phyloP scores from a whole-genome alignment of 1,139 yeast species.

The Pichia sp. region DNA sequence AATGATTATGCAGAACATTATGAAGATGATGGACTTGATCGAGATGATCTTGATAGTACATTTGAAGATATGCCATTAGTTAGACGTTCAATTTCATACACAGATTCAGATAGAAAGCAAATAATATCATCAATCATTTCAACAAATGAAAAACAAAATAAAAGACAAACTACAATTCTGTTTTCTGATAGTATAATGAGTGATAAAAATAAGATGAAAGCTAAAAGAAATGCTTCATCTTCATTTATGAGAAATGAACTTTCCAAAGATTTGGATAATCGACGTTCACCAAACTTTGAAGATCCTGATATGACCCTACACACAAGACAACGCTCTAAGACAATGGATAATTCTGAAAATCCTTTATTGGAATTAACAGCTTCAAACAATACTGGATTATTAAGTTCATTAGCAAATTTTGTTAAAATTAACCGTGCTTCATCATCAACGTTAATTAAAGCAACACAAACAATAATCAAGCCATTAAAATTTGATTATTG shows the following conservation, averaged over 20 bases:
- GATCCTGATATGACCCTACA: conserved; percentile 5
- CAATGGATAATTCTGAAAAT: conserved; percentile 23
- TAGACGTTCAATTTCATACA: conserved; percentile 10
- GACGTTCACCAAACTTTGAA: not conserved
- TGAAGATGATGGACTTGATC: not conserved
- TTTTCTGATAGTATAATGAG: not conserved
- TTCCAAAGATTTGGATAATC: not conserved
- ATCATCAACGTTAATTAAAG: conserved; percentile 2
- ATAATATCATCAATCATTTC: conserved; percentile 1
- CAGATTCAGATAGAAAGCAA: conserved; percentile 10
- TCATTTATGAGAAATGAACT: not conserved
- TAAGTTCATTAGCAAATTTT: conserved; percentile 26
- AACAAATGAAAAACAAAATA: not conserved
- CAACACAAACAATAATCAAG: not conserved
- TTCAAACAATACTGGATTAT: conserved; percentile 18
- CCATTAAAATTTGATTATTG: conserved; percentile 11
- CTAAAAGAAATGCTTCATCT: not conserved
- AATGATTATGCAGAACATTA: not conserved
- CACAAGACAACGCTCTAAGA: conserved; percentile 23
- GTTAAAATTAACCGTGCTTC: conserved; percentile 19
- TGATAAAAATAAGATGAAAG: not conserved
- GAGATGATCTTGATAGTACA: not conserved
- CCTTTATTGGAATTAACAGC: conserved; percentile 12
- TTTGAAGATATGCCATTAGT: not conserved
- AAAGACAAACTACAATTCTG: not conserved